phyloP scores from a whole-genome alignment of 495 filamentous ascomycete genomes.

The Penicillium steckii region DNA sequence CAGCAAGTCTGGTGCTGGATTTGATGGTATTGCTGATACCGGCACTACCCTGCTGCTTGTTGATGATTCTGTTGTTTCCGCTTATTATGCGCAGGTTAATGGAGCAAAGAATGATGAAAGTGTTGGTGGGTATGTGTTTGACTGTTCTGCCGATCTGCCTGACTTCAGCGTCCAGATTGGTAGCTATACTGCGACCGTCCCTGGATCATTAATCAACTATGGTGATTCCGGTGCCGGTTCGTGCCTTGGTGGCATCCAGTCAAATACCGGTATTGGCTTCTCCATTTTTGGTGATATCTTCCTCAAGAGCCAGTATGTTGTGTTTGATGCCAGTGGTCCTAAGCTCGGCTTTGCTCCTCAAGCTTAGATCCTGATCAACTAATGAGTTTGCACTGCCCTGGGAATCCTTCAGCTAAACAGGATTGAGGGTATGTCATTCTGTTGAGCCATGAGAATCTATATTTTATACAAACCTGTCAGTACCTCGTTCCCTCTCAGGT shows the following conservation, averaged over 20 bases:
- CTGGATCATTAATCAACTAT: constrained; percentile 41
- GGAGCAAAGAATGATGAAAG: constrained; percentile 44
- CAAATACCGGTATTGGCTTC: constrained; percentile 57
- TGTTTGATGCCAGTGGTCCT: constrained; percentile 60
- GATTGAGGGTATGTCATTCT: too few relatives aligned
- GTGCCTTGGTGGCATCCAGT: constrained; percentile 64
- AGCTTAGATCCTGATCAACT: constrained; percentile 26
- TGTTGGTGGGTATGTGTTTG: constrained; percentile 64
- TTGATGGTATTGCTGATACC: constrained; percentile 47
- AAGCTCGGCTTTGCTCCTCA: constrained; percentile 59
- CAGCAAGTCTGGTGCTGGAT: constrained; percentile 18
- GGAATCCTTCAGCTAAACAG: too few relatives aligned
- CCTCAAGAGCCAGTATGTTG: constrained; percentile 72
- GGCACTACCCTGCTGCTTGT: constrained; percentile 71
- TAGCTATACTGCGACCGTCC: constrained; percentile 37
- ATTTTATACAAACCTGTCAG: too few relatives aligned
- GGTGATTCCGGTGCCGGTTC: constrained; percentile 35
- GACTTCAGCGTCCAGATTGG: constrained; percentile 56
- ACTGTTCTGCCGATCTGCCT: constrained; percentile 61
- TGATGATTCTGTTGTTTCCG: constrained; percentile 46
- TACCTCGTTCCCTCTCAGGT: too few relatives aligned
- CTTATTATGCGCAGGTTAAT: constrained; percentile 60
- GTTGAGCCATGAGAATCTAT: too few relatives aligned
- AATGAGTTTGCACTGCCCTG: too few relatives aligned
- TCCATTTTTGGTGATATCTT: constrained; percentile 74